Base-by-base conservation (phyloP, 129 eudicot species). In the Escallonia herrerae region DNA sequence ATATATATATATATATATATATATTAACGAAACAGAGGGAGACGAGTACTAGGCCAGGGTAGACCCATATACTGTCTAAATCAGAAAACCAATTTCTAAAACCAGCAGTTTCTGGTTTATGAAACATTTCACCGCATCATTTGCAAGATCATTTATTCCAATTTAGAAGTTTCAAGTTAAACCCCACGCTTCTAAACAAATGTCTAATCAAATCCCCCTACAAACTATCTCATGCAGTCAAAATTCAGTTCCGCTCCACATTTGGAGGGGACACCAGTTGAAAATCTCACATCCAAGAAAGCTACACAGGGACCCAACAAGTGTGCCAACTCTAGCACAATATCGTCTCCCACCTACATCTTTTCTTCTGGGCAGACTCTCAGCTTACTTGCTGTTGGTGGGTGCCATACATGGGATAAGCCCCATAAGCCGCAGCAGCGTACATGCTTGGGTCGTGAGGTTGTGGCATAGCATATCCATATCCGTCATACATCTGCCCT, bases 381-480 rank as follows among this genome's bases (percentile, higher is more conserved):
- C 72, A 89, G 87, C 80, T 89, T 61, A 89, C 96, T 82, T 89
- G 96, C 60, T 87, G 90, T 66, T 86, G 97, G 80, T 90, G 88
- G 56, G 86, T 75, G 8, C 90, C 95, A 53, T 90, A 86, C 81
- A 86, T 70, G 2, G 97, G 91, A 64, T 90, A 90, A 7, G 87
- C 78, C 59, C 91, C 95, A 41, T 90, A 90, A 10, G 90, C 88
- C 14, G 91, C 91, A n/a, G n/a, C n/a, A 56, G 85, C 81, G 50
- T 90, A 86, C 86, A 90, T 79, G 74, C 79, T 73, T 38, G 97
- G 97, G 74, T 90, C 97, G 22, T 86, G 90, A 40, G 89, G 84
- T 68, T 78, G 86, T 15, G 90, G 90, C 83, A 86, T 44, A 6
- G 88, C 83, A 14, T 86, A 90, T 46, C 87, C 95, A 44, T 86